These are phyloP conservation scores for Naganishia antarctica DNA, from an alignment of 768 basidiomycete genomes.

Conservation along the genomic window DNA sequence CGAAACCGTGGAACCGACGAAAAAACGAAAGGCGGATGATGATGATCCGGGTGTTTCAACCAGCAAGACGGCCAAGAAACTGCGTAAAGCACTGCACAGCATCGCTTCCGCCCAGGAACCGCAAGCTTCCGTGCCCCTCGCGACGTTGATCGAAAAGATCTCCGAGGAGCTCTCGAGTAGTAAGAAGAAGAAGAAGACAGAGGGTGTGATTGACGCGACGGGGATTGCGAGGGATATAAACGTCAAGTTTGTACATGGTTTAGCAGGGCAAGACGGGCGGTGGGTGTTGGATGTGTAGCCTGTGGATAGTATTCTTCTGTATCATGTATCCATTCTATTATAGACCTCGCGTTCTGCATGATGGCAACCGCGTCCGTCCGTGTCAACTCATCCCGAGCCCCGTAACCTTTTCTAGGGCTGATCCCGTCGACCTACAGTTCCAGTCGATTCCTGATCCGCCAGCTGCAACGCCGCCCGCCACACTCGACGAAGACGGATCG, in stretches of 20 bases:
- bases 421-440: neutral
- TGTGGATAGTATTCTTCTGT: neutral
- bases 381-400: conserved; percentile 1
- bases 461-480: too few species aligned
- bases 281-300: conserved; percentile 9
- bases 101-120: neutral
- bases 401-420: neutral
- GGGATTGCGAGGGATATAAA: conserved; percentile 15
- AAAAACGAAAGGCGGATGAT: conserved; percentile 33
- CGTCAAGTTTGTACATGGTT: conserved; percentile 10
- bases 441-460: conserved; percentile 11
- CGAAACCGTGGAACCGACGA: conserved; percentile 14
- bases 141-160: conserved; percentile 14
- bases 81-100: conserved; percentile 3
- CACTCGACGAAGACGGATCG: too few species aligned
- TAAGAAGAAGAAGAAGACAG: conserved; percentile 14
- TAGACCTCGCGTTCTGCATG: neutral
- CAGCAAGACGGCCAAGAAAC: conserved; percentile 26
- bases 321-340: too few species aligned
- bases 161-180: neutral
- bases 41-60: conserved; percentile 6
- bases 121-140: neutral
- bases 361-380: too few species aligned
- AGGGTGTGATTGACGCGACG: conserved; percentile 12
- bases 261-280: neutral